These are phyloP conservation scores for Oryza rufipogon DNA, from an alignment of 176 grass and related monocot genomes.

Conservation along the genomic window DNA sequence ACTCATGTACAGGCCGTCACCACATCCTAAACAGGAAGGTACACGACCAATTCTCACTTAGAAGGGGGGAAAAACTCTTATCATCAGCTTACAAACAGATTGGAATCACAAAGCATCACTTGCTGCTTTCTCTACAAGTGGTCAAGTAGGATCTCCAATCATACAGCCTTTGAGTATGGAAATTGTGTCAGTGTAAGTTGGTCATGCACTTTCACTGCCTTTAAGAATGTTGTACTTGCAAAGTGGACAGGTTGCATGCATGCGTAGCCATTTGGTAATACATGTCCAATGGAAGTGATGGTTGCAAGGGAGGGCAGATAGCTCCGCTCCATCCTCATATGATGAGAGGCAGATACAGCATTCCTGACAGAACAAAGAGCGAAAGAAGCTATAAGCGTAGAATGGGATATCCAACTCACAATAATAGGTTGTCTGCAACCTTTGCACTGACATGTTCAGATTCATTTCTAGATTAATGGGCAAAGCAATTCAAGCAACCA, in stretches of 20 bases:
- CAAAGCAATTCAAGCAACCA: slow-evolving; percentile 1
- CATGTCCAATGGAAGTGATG: slow-evolving; percentile 88
- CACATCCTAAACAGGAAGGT: slow-evolving; percentile 22
- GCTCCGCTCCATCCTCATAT: slow-evolving; percentile 72
- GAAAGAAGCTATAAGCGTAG: slow-evolving; percentile 31
- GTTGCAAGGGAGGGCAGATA: slow-evolving; percentile 88
- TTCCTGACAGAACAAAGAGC: slow-evolving; percentile 54
- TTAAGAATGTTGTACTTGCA: slow-evolving; percentile 99
- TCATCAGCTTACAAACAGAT: slow-evolving; percentile 33
- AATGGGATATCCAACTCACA: neutral
- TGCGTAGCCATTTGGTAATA: slow-evolving; percentile 81
- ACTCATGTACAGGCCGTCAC: slow-evolving; percentile 31
- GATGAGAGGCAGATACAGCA: slow-evolving; percentile 83
- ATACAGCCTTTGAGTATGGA: neutral
- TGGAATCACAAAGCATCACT: slow-evolving; percentile 4
- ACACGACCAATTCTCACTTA: slow-evolving; percentile 22
- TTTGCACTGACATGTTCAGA: neutral
- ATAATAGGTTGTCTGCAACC: neutral
- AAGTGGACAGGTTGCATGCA: slow-evolving; percentile 86
- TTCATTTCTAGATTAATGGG: slow-evolving; percentile 6
- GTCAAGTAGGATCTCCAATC: slow-evolving; percentile 5
- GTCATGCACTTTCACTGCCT: slow-evolving; percentile 58
- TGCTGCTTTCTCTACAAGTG: slow-evolving; percentile 16
- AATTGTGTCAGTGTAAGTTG: slow-evolving; percentile 44
- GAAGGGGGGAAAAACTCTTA: slow-evolving; percentile 25